Conservation (phyloP, 352 stramenopile genomes). For the Phytophthora sp. region DNA sequence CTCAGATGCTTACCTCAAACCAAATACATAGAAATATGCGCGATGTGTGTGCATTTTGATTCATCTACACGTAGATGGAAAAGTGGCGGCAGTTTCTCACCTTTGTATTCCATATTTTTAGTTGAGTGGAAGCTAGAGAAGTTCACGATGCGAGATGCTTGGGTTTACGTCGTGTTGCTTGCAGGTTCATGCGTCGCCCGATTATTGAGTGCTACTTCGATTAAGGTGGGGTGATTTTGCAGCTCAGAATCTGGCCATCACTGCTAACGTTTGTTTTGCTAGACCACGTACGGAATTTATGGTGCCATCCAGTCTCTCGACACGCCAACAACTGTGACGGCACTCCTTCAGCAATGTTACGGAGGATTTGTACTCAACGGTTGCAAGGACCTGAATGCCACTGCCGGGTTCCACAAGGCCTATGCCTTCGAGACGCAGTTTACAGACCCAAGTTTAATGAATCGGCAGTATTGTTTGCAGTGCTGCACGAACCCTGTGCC, state of each 20-base stretch:
- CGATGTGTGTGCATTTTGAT: conserved; percentile 27
- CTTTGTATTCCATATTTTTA: conserved; percentile 34
- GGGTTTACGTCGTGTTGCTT: conserved; percentile 8
- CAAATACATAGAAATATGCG: conserved; percentile 44
- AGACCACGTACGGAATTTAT: conserved; percentile 68
- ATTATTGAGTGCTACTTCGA: conserved; percentile 10
- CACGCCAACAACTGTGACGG: conserved; percentile 36
- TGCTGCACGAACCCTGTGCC: conserved; percentile 80
- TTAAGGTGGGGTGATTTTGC: not conserved
- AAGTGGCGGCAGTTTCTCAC: conserved; percentile 26
- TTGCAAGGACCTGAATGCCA: conserved; percentile 60
- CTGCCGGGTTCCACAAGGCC: conserved; percentile 48
- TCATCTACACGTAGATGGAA: conserved; percentile 2
- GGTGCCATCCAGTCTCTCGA: conserved; percentile 63
- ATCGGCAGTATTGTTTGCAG: conserved; percentile 68
- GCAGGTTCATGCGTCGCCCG: not conserved
- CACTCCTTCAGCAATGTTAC: conserved; percentile 65
- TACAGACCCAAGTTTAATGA: conserved; percentile 44
- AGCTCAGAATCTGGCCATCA: not conserved
- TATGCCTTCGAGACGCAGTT: conserved; percentile 68
- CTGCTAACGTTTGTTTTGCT: not conserved
- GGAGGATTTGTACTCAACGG: conserved; percentile 65
- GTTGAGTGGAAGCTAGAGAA: not conserved
- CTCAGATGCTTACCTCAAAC: conserved; percentile 11
- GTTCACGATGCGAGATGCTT: conserved; percentile 10